Evolutionary conservation across 2,329 filamentous ascomycete species (phyloP).

Genomic region (Aureobasidium mangrovei): DNA sequence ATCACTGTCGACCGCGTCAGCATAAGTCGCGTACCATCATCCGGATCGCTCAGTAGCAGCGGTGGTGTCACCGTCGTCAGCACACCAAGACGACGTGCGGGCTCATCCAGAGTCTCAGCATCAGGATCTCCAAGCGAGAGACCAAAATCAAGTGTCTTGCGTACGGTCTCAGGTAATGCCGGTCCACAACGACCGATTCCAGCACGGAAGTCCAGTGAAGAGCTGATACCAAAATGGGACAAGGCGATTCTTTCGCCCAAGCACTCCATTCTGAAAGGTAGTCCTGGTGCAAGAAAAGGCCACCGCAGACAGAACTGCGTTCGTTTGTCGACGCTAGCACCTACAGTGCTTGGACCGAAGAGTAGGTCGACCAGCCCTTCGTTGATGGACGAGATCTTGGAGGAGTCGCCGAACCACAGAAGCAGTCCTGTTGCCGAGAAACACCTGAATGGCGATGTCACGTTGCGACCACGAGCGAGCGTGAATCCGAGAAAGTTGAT

Average conservation of each 20-base stretch:
- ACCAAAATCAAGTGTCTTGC: slow-evolving; percentile 21
- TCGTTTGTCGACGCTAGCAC: slow-evolving; percentile 34
- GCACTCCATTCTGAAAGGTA: slow-evolving; percentile 37
- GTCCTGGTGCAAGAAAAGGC: slow-evolving; percentile 36
- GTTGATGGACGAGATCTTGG: slow-evolving; percentile 30
- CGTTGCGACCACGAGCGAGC: background rate
- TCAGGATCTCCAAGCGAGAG: slow-evolving; percentile 34
- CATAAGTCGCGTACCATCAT: slow-evolving; percentile 28
- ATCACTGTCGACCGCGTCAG: slow-evolving; percentile 29
- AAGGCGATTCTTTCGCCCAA: slow-evolving; percentile 28
- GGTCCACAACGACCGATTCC: slow-evolving; percentile 23
- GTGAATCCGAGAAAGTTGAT: slow-evolving; percentile 26
- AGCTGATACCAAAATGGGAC: slow-evolving; percentile 34
- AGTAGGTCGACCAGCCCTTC: slow-evolving; percentile 29
- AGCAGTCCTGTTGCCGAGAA: background rate
- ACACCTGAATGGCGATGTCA: slow-evolving; percentile 8
- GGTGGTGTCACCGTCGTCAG: slow-evolving; percentile 23
- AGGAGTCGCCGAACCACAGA: slow-evolving; percentile 22
- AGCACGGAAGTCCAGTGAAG: background rate
- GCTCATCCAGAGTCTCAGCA: slow-evolving; percentile 27
- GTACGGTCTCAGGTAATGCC: slow-evolving; percentile 27
- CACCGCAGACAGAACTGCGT: slow-evolving; percentile 38
- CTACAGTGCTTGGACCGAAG: slow-evolving; percentile 33
- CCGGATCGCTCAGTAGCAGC: slow-evolving; percentile 21
- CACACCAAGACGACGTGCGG: slow-evolving; percentile 27